These are phyloP conservation scores for Penicillium aurantiogriseum DNA, from an alignment of 2,329 filamentous ascomycete species.

Conservation along the genomic window DNA sequence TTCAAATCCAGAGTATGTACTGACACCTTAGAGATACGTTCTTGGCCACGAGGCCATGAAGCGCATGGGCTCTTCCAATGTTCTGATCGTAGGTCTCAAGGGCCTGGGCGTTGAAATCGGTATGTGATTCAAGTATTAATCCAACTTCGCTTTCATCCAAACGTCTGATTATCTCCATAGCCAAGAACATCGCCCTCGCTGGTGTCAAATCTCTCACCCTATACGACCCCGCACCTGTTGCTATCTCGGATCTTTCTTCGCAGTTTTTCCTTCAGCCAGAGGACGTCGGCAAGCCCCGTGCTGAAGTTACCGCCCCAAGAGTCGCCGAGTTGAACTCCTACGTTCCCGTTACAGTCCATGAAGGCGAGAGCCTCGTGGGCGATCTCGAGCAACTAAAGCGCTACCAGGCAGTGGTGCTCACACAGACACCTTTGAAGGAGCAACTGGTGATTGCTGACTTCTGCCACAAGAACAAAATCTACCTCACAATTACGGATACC, in stretches of 20 bases:
- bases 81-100: slow-evolving; percentile 87
- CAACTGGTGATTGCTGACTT: slow-evolving; percentile 87
- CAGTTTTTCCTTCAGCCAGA: slow-evolving; percentile 91
- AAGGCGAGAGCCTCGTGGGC: slow-evolving; percentile 62
- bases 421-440: slow-evolving; percentile 73
- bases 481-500: slow-evolving; percentile 80
- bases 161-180: slow-evolving; percentile 41
- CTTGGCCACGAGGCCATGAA: slow-evolving; percentile 88
- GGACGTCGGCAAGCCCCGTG: slow-evolving; percentile 90
- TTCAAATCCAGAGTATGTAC: slow-evolving; percentile 3
- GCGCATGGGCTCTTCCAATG: slow-evolving; percentile 94
- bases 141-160: neutral
- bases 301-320: slow-evolving; percentile 79
- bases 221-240: slow-evolving; percentile 80
- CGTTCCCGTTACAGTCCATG: slow-evolving; percentile 79
- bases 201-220: slow-evolving; percentile 96
- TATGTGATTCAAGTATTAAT: slow-evolving; percentile 28
- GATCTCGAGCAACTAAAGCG: slow-evolving; percentile 80
- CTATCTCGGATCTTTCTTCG: slow-evolving; percentile 85
- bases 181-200: slow-evolving; percentile 96
- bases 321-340: slow-evolving; percentile 96
- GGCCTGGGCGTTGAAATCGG: slow-evolving; percentile 91
- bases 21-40: slow-evolving; percentile 53
- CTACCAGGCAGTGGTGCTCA: slow-evolving; percentile 91
- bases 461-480: slow-evolving; percentile 91